Evolutionary conservation across 176 grass and related monocot genomes (phyloP), one percentile per base, ranked within the genome.

Genomic region (Cymbopogon citratus): DNA sequence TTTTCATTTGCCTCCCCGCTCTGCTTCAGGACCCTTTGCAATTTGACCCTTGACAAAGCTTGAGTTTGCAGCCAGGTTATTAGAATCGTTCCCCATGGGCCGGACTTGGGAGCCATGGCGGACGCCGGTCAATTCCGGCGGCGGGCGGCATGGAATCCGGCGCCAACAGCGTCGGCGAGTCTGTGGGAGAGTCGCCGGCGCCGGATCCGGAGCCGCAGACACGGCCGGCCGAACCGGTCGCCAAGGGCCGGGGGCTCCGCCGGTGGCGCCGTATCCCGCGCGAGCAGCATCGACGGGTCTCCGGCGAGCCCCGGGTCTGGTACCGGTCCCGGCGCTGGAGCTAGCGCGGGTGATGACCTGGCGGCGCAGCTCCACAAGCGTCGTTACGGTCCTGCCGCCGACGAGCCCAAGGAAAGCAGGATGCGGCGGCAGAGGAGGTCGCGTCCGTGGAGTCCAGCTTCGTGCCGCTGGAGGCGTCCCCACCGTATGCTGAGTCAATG

Each of bases 401-500:
- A 77, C 65, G 79, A 43, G 25, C 85, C 85, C 1, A 86, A 79
- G 73, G 85, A 62, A 89, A 92, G 68, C 24, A 90, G 31, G 82
- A 83, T 19, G 77, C 70, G 2, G 71, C 63, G 6, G 83, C 65
- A 3, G 89, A 92, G 71, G 89, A 81, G 45, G 70, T 11, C 70
- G 87, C 94, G 33, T 97, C 94, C 7, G 83, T 94, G 14, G 84
- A 85, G 69, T 97, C 94, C 63, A 87, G 78, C 80, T 83, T 75
- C 74, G 4, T 66, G 61, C 74, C 74, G 6, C 75, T 45, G 29
- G 83, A 84, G 36, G 74, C 24, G 41, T 62, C 64, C n/a, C 77
- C 86, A 3, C 9, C 87, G 0, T 91, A 95, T 78, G 44, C 71
- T 0, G 79, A 91, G 61, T 91, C 92, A 0, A 66, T 95, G 72